These are phyloP conservation scores for Microbotryomycetes sp. DNA, from an alignment of 1,284 basidiomycete species.

Conservation along the genomic window DNA sequence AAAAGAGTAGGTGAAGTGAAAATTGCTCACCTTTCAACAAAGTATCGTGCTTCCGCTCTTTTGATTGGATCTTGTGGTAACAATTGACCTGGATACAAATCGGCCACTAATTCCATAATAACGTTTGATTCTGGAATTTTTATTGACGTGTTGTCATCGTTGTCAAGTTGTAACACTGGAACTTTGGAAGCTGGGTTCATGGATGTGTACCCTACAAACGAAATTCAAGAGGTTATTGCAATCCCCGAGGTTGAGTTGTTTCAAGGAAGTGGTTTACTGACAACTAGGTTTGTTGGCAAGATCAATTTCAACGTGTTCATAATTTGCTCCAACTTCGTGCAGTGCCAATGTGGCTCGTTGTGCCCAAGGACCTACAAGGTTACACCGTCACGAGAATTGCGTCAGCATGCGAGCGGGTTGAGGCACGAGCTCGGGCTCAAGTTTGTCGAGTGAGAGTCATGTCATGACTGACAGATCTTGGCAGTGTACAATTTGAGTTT, in stretches of 20 bases:
- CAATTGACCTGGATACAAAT: slow-evolving; percentile 9
- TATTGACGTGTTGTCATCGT: too few species aligned
- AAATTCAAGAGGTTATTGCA: background rate
- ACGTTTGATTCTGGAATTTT: slow-evolving; percentile 29
- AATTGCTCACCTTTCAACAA: slow-evolving; percentile 19
- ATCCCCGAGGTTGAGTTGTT: too few species aligned
- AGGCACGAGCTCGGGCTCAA: background rate
- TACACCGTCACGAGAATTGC: slow-evolving; percentile 6
- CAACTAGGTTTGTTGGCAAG: slow-evolving; percentile 54
- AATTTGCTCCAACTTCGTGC: slow-evolving; percentile 48
- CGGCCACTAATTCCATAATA: slow-evolving; percentile 29
- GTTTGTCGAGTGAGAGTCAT: background rate
- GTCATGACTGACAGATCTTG: slow-evolving; percentile 41
- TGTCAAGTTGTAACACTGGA: slow-evolving; percentile 30
- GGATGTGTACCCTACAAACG: slow-evolving; percentile 52
- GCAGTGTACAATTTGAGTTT: slow-evolving; percentile 51
- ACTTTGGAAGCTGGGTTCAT: slow-evolving; percentile 61
- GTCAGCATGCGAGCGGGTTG: background rate
- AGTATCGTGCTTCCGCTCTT: slow-evolving; percentile 31
- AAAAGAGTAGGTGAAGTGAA: background rate
- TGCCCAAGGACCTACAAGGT: slow-evolving; percentile 21
- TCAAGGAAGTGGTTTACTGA: too few species aligned
- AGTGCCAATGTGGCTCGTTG: slow-evolving; percentile 55
- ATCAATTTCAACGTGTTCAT: slow-evolving; percentile 52
- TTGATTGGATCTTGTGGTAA: slow-evolving; percentile 6